Conservation (phyloP, 2,329 filamentous ascomycete genomes). For the Aspergillus sergii region DNA sequence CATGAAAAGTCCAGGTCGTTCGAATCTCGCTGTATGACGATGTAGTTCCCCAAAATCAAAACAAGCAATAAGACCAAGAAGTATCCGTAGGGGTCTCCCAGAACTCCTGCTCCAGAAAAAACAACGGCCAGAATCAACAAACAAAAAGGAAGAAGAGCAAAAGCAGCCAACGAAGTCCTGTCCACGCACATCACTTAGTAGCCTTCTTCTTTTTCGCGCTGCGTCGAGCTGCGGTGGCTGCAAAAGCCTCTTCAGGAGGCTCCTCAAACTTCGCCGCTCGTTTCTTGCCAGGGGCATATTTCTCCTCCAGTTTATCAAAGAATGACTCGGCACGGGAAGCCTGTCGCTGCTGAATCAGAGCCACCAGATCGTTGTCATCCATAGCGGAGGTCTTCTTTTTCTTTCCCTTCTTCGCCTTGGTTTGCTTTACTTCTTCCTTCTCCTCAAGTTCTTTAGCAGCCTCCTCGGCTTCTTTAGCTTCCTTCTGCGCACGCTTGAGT, state of each 20-base stretch:
- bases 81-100: not conserved
- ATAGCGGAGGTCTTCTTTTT: constrained; percentile 29
- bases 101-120: not conserved
- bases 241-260: constrained; percentile 66
- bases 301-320: constrained; percentile 73
- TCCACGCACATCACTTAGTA: constrained; percentile 12
- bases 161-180: not conserved
- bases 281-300: constrained; percentile 62
- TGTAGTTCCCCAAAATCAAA: not conserved
- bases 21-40: not conserved
- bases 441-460: constrained; percentile 75
- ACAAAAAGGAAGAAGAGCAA: constrained; percentile 3
- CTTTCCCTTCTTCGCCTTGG: constrained; percentile 18
- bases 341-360: constrained; percentile 73
- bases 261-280: constrained; percentile 51
- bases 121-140: not conserved
- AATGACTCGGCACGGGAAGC: constrained; percentile 64
- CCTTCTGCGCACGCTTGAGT: constrained; percentile 63
- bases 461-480: constrained; percentile 73
- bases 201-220: constrained; percentile 41
- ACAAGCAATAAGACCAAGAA: not conserved
- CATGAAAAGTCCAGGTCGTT: not conserved
- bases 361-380: constrained; percentile 59
- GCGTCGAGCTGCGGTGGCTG: constrained; percentile 40
- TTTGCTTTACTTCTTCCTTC: constrained; percentile 52